A percentile compares a stretch with the other conserved stretches of the same genome.
Conservation (phyloP, 2,329 filamentous ascomycete species). For the Alternaria infectoria region DNA sequence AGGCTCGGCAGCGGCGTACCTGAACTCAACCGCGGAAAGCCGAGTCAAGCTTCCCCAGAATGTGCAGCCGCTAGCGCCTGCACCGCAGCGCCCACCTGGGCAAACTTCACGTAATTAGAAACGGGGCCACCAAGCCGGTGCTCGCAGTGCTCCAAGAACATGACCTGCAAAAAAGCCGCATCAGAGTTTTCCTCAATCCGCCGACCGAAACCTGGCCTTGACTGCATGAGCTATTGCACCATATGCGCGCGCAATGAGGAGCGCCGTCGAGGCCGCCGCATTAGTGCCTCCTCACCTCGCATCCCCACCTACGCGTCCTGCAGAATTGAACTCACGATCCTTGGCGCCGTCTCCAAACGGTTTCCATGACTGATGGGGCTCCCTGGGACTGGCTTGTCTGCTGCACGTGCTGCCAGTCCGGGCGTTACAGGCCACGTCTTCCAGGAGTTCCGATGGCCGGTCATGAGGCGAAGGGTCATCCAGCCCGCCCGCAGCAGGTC, state of each 20-base stretch:
- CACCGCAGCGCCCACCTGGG: conserved; percentile 18
- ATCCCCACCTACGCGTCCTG: conserved; percentile 15
- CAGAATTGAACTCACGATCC: conserved; percentile 37
- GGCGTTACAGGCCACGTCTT: neutral
- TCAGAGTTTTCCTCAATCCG: conserved; percentile 31
- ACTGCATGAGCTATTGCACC: conserved; percentile 8
- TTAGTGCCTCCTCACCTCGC: conserved; percentile 1
- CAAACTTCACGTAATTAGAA: conserved; percentile 34
- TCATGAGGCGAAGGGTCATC: conserved; percentile 11
- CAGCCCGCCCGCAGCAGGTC: conserved; percentile 4
- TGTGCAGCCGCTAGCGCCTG: conserved; percentile 16
- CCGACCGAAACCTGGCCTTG: conserved; percentile 1
- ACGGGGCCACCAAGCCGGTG: conserved; percentile 5
- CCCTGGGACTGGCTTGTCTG: conserved; percentile 26
- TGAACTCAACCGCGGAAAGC: conserved; percentile 20
- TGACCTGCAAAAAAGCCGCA: conserved; percentile 29
- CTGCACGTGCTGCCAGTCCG: conserved; percentile 32
- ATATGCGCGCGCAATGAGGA: conserved; percentile 16
- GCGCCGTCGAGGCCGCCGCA: conserved; percentile 3
- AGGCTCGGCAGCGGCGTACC: conserved; percentile 16
- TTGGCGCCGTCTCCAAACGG: conserved; percentile 25
- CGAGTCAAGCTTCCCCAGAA: conserved; percentile 19
- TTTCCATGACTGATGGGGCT: conserved; percentile 35
- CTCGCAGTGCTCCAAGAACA: conserved; percentile 6
- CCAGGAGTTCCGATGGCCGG: neutral